Evolutionary conservation across 805 yeast species (phyloP).

Genomic region (Suhomyces emberorum): DNA sequence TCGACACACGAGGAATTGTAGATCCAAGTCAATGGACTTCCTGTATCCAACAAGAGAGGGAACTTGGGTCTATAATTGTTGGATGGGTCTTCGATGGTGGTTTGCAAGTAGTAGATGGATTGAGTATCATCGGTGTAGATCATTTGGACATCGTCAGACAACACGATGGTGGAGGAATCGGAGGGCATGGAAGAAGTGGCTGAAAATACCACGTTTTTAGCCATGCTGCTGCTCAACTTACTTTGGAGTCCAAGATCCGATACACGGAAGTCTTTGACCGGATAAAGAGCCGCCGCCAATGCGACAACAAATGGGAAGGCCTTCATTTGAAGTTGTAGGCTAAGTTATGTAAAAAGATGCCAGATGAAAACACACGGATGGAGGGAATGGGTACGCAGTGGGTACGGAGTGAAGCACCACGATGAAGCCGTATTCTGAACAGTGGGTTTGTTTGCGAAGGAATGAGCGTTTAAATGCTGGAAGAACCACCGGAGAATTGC

Average conservation of each 20-base stretch:
- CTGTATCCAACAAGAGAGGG: conserved; percentile 60
- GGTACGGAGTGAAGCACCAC: no score
- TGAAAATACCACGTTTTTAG: background rate
- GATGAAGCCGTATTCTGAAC: no score
- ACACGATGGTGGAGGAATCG: conserved; percentile 2
- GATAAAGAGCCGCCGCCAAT: conserved; percentile 5
- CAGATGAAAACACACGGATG: no score
- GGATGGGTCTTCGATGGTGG: conserved; percentile 18
- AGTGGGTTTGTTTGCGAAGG: no score
- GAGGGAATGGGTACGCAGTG: no score
- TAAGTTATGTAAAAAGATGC: no score
- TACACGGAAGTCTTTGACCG: conserved; percentile 14
- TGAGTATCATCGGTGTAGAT: conserved; percentile 10
- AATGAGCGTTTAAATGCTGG: no score
- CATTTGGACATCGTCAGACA: conserved; percentile 5
- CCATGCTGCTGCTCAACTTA: background rate
- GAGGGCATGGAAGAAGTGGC: background rate
- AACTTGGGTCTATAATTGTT: conserved; percentile 25
- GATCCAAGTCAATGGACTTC: conserved; percentile 63
- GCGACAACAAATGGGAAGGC: no score
- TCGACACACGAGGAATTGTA: conserved; percentile 50
- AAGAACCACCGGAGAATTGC: no score
- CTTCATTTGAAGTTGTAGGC: no score
- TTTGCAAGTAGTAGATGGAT: conserved; percentile 13
- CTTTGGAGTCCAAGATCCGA: conserved; percentile 1